Evolutionary conservation across 768 basidiomycete genomes (phyloP), one percentile per base, ranked within the genome.

Genomic region (Psilocybe sp.): DNA sequence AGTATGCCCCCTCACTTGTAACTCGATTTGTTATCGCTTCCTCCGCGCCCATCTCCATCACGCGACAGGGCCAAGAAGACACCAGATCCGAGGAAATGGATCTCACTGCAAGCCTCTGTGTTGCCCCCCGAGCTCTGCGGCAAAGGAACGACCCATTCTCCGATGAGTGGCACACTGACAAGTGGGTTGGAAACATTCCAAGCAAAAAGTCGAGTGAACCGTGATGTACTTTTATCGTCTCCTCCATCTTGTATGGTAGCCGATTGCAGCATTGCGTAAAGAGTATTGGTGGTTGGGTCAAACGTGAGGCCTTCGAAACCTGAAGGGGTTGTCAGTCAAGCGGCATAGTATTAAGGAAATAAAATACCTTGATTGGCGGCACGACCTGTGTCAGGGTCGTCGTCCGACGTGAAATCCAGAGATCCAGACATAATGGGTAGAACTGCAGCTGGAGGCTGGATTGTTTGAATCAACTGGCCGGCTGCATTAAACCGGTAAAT

Each of bases 211-310:
- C 84, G 75, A 4, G 82, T 81, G 64, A 71, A 80, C 9, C 78
- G 68, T 0, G 75, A 74, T 6, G 76, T 80, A 5, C 56, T 62
- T 56, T 77, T 74, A 49, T 74, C 67, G 37, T 60, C 58, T 0
- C 79, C 81, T n/a, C 83, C 81, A 55, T 86, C 85, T 55, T 88
- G 85, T 10, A 82, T 74, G 1, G 79, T 73, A 1, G 82, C 84
- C 9, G 78, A 74, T 55, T 88, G 85, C 2, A 87, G 71, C 57
- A 86, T 74, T 0, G 77, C 83, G 60, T 82, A 87, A 1, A 87
- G 71, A 4, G 71, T 78, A 6, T 68, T 65, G 1, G 78, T 79
- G 2, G 68, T 58, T 0, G 75, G 59, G 48, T 79, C 77, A 4
- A 77, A 40, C 0, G 84, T 82, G 9, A 88, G 66, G 14, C 80